These are phyloP conservation scores for Sclerospora graminicola DNA, from an alignment of 352 stramenopile species.

Conservation along the genomic window DNA sequence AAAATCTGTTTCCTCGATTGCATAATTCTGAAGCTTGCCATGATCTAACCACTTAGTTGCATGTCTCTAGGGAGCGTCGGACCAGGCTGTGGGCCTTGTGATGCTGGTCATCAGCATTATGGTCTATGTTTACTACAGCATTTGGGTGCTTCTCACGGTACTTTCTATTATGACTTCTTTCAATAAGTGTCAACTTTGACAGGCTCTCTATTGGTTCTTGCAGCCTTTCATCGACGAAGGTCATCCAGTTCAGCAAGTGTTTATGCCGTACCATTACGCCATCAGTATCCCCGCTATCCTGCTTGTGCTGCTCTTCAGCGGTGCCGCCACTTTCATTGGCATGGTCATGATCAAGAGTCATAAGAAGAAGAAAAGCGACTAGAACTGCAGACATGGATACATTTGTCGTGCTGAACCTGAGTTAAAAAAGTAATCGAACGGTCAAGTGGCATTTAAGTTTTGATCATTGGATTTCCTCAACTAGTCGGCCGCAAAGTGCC, in stretches of 20 bases:
- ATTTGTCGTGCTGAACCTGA: background rate
- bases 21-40: background rate
- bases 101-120: conserved; percentile 72
- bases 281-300: conserved; percentile 81
- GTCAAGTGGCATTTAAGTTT: conserved; percentile 2
- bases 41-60: background rate
- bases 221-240: conserved; percentile 83
- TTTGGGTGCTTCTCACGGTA: conserved; percentile 87
- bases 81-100: conserved; percentile 68
- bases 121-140: conserved; percentile 88
- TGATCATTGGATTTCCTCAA: conserved; percentile 5
- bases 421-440: background rate
- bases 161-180: background rate
- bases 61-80: conserved; percentile 37
- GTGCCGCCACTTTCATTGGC: conserved; percentile 79
- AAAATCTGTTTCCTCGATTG: background rate
- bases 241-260: conserved; percentile 73
- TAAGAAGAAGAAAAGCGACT: conserved; percentile 55
- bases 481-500: too few species aligned
- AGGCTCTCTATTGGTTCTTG: conserved; percentile 1
- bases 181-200: background rate
- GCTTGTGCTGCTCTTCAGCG: conserved; percentile 77
- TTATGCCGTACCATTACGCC: conserved; percentile 83
- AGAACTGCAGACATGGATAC: conserved; percentile 3
- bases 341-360: conserved; percentile 86